Percentiles rank a stretch among this genome's conserved stretches.
phyloP scores from a whole-genome alignment of 352 stramenopile genomes.

The Phytophthora brassicae region DNA sequence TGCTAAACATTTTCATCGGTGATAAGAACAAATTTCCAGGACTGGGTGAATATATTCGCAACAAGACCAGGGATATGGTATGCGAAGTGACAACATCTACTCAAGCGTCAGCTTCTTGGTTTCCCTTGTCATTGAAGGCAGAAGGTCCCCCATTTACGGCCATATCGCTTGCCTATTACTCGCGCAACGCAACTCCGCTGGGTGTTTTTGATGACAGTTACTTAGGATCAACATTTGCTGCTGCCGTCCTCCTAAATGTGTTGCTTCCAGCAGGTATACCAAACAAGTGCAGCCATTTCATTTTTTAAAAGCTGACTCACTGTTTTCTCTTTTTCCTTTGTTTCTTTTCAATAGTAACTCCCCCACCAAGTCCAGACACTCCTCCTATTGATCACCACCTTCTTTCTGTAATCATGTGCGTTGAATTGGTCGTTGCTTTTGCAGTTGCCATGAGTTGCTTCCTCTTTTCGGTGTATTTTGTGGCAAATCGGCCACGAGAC shows the following conservation, averaged over 20 bases:
- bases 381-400: constrained; percentile 81
- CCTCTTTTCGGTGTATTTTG: constrained; percentile 88
- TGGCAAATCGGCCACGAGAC: constrained; percentile 76
- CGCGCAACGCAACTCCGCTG: constrained; percentile 35
- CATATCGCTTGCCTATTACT: constrained; percentile 52
- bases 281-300: neutral
- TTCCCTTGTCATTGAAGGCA: constrained; percentile 4
- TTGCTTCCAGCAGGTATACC: constrained; percentile 61
- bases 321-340: neutral
- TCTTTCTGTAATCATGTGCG: constrained; percentile 85
- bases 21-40: constrained; percentile 74
- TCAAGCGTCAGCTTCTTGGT: constrained; percentile 4
- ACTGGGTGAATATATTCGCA: constrained; percentile 68
- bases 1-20: constrained; percentile 17
- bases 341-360: constrained; percentile 47
- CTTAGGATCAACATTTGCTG: constrained; percentile 59
- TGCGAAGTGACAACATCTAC: constrained; percentile 35
- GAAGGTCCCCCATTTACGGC: constrained; percentile 7
- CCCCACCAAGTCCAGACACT: constrained; percentile 70
- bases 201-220: constrained; percentile 54
- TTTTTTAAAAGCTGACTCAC: constrained; percentile 8
- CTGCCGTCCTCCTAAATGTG: constrained; percentile 71
- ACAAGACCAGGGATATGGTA: constrained; percentile 75
- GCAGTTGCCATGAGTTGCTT: constrained; percentile 80
- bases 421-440: constrained; percentile 84